A percentile compares a stretch with the other conserved stretches of the same genome.
Evolutionary conservation across 176 grass and related monocot species (phyloP).

Genomic region (Areca catechu): DNA sequence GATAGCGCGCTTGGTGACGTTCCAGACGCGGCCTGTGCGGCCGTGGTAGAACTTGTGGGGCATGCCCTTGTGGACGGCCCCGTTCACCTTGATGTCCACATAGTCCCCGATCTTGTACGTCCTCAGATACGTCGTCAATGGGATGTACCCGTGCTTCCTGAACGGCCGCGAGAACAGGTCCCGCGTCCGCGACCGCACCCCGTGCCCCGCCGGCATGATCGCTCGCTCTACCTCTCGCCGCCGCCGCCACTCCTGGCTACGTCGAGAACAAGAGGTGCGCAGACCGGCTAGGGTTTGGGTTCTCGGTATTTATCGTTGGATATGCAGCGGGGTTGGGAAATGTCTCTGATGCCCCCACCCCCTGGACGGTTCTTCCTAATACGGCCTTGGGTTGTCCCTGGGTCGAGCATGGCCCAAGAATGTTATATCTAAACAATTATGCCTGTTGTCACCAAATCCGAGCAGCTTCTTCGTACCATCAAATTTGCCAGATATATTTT

Average conservation of each 20-base stretch:
- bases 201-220: slow-evolving; percentile 9
- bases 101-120: slow-evolving; percentile 12
- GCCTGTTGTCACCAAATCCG: too few species aligned
- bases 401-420: too few species aligned
- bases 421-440: too few species aligned
- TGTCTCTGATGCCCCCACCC: too few species aligned
- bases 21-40: slow-evolving; percentile 8
- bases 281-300: too few species aligned
- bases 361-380: too few species aligned
- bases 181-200: slow-evolving; percentile 6
- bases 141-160: slow-evolving; percentile 14
- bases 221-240: not conserved
- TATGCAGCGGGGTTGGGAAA: too few species aligned
- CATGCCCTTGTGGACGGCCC: slow-evolving; percentile 17
- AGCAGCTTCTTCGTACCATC: too few species aligned
- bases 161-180: slow-evolving; percentile 9
- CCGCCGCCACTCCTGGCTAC: not conserved
- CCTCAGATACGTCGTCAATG: slow-evolving; percentile 6
- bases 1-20: slow-evolving; percentile 12
- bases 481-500: too few species aligned
- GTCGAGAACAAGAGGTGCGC: too few species aligned
- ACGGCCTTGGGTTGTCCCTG: too few species aligned
- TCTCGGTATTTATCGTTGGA: too few species aligned
- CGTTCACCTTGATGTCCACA: slow-evolving; percentile 13
- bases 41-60: slow-evolving; percentile 18